phyloP scores from a whole-genome alignment of 1,139 yeast genomes.

The Saccharomycopsis crataegensis region DNA sequence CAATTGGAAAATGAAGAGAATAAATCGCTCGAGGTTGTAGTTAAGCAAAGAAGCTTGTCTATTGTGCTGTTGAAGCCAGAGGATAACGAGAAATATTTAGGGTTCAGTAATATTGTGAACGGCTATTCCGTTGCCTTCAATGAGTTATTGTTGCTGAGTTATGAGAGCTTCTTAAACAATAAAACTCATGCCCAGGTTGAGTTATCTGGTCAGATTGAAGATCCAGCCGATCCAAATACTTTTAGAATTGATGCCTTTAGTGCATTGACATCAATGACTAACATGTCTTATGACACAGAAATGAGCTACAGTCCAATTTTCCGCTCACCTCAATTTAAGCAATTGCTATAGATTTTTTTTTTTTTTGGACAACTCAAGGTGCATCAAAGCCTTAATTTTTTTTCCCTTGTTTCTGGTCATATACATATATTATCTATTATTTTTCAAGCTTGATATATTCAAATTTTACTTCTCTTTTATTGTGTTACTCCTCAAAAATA shows the following conservation, averaged over 20 bases:
- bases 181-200: too few relatives aligned
- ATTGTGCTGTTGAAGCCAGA: background rate
- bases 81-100: background rate
- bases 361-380: background rate
- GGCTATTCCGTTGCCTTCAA: background rate
- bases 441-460: background rate
- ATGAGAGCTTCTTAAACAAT: background rate
- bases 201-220: too few relatives aligned
- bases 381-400: too few relatives aligned
- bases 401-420: too few relatives aligned
- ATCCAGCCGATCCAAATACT: too few relatives aligned
- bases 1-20: background rate
- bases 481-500: background rate
- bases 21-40: background rate
- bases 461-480: background rate
- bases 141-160: background rate
- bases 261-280: background rate
- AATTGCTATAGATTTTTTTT: background rate
- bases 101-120: conserved; percentile 6
- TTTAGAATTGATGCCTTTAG: background rate
- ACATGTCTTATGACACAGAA: conserved; percentile 2
- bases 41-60: conserved; percentile 1
- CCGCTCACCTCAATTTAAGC: conserved; percentile 11
- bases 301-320: conserved; percentile 13
- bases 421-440: too few relatives aligned